Conservation (phyloP, 768 basidiomycete genomes). For the Mycena amicta region DNA sequence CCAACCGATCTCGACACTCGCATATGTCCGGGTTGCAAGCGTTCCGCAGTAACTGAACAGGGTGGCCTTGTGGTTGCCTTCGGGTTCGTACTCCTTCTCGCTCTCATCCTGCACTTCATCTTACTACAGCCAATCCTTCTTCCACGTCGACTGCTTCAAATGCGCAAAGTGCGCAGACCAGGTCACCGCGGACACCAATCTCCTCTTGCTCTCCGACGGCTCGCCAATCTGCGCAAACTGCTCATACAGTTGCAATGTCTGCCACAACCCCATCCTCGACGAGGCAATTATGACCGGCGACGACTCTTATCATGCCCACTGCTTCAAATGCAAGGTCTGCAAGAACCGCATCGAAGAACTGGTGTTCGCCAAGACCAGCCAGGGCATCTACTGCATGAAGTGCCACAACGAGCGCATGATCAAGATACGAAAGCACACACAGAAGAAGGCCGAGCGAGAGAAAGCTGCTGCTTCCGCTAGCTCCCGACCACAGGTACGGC, state of each 20-base stretch:
- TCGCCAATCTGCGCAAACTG: slow-evolving; percentile 95
- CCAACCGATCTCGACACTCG: slow-evolving; percentile 49
- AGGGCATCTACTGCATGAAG: slow-evolving; percentile 98
- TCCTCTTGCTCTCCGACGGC: slow-evolving; percentile 95
- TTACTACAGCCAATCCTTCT: slow-evolving; percentile 87
- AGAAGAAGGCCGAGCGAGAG: slow-evolving; percentile 75
- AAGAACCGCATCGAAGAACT: slow-evolving; percentile 94
- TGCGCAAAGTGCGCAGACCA: slow-evolving; percentile 94
- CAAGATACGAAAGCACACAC: slow-evolving; percentile 86
- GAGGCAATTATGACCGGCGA: slow-evolving; percentile 99
- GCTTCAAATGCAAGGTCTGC: slow-evolving; percentile 98
- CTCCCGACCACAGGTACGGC: slow-evolving; percentile 46
- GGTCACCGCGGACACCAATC: slow-evolving; percentile 95
- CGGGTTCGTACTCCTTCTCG: slow-evolving; percentile 62
- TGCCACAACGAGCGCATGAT: slow-evolving; percentile 98
- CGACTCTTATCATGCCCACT: slow-evolving; percentile 97
- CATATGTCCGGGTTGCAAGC: slow-evolving; percentile 81
- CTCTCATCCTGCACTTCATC: slow-evolving; percentile 12
- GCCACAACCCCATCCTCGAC: slow-evolving; percentile 91
- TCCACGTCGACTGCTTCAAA: slow-evolving; percentile 94
- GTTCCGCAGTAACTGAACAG: slow-evolving; percentile 75
- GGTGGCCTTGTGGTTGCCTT: slow-evolving; percentile 94
- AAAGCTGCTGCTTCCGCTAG: slow-evolving; percentile 46
- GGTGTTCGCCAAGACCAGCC: slow-evolving; percentile 96
- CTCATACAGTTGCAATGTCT: slow-evolving; percentile 95